phyloP scores from a whole-genome alignment of 331 rosid species.

The Quercus lobata region DNA sequence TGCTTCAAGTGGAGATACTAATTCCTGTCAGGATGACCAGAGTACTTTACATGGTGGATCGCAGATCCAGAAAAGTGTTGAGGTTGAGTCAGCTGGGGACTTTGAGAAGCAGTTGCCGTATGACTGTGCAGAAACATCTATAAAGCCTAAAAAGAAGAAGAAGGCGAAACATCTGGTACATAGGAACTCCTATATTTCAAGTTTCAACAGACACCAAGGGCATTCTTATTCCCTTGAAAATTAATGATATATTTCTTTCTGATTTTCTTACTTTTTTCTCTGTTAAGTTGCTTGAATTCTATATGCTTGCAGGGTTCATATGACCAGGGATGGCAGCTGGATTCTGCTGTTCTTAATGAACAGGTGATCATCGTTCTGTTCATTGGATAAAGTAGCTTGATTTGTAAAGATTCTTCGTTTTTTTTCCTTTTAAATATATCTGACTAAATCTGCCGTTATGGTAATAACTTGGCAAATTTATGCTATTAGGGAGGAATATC shows the following conservation, averaged over 20 bases:
- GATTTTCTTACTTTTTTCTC: background rate
- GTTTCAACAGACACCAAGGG: background rate
- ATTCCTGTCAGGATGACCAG: constrained; percentile 96
- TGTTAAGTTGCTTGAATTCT: constrained; percentile 26
- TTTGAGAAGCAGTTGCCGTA: constrained; percentile 76
- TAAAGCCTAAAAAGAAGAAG: constrained; percentile 86
- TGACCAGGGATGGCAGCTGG: constrained; percentile 91
- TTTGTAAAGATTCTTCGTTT: background rate
- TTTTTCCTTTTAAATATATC: background rate
- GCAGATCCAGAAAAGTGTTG: constrained; percentile 81
- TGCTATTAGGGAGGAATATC: background rate
- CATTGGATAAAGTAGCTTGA: background rate
- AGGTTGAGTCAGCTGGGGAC: constrained; percentile 86
- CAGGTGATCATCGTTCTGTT: constrained; percentile 45
- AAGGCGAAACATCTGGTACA: constrained; percentile 83
- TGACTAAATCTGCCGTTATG: constrained; percentile 1
- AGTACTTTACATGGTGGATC: constrained; percentile 77
- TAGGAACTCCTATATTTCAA: constrained; percentile 13
- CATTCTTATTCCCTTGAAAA: constrained; percentile 4
- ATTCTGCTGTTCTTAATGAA: constrained; percentile 57
- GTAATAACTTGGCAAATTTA: background rate
- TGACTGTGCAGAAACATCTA: constrained; percentile 88
- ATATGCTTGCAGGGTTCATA: constrained; percentile 65
- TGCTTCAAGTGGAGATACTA: constrained; percentile 98
- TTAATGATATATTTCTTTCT: background rate